Evolutionary conservation across 208 protist species (phyloP).

Genomic region (Jaenimonas drosophilae): DNA sequence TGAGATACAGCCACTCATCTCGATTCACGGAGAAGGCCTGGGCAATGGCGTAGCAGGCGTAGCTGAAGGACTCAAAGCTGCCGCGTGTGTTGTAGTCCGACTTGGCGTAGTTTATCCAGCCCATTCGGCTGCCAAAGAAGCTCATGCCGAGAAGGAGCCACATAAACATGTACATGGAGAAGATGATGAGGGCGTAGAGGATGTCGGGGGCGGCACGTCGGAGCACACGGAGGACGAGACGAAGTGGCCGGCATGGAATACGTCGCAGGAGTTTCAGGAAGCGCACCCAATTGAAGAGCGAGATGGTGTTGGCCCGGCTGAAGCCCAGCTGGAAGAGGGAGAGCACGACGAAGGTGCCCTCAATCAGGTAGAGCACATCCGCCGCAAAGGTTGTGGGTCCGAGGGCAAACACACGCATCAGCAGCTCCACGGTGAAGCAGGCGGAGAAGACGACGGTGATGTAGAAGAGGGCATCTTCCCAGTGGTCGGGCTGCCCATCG

Average conservation of each 20-base stretch:
- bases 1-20: conserved; percentile 81
- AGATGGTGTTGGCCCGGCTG: conserved; percentile 60
- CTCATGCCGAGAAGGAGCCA: conserved; percentile 87
- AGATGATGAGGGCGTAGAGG: conserved; percentile 76
- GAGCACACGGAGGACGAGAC: conserved; percentile 69
- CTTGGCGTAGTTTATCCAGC: conserved; percentile 28
- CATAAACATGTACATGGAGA: conserved; percentile 90
- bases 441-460: conserved; percentile 67
- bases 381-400: conserved; percentile 69
- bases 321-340: conserved; percentile 89
- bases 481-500: conserved; percentile 68
- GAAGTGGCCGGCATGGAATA: conserved; percentile 40
- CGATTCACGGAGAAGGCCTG: conserved; percentile 81
- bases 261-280: conserved; percentile 70
- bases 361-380: conserved; percentile 70
- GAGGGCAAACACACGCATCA: conserved; percentile 73
- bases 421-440: conserved; percentile 77
- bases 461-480: conserved; percentile 63
- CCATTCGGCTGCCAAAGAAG: conserved; percentile 82
- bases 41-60: conserved; percentile 69
- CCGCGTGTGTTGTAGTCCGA: conserved; percentile 47
- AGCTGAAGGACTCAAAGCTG: conserved; percentile 75
- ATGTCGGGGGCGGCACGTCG: conserved; percentile 70
- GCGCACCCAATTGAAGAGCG: conserved; percentile 85
- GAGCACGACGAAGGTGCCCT: conserved; percentile 58